Conservation (phyloP, 208 protist genomes). For the Angomonas desouzai region DNA sequence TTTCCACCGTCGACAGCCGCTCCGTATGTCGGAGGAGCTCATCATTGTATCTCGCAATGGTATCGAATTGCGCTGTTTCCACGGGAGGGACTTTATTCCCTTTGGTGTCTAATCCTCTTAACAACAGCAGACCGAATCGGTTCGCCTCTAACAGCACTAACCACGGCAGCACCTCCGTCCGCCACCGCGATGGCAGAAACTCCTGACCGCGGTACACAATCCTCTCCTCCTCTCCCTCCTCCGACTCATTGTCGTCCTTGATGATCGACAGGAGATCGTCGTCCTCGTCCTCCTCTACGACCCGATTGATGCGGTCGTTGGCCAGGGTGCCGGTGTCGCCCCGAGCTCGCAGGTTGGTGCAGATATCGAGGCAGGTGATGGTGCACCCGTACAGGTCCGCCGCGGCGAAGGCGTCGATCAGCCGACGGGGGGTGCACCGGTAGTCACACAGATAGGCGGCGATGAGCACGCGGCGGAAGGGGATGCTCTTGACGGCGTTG, state of each 20-base stretch:
- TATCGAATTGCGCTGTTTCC: background rate
- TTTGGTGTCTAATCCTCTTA: background rate
- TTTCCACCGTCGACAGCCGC: background rate
- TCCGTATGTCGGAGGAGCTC: background rate
- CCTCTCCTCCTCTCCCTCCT: background rate
- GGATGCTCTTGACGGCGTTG: slow-evolving; percentile 45
- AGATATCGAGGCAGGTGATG: slow-evolving; percentile 61
- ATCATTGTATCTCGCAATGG: background rate
- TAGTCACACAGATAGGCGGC: slow-evolving; percentile 49
- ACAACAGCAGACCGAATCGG: background rate
- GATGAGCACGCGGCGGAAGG: slow-evolving; percentile 39
- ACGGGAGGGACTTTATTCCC: background rate
- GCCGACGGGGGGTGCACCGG: slow-evolving; percentile 31
- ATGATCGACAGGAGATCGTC: slow-evolving; percentile 1
- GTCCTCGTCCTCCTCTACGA: slow-evolving; percentile 8
- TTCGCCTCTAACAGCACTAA: background rate
- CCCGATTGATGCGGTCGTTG: background rate
- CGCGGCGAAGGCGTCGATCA: slow-evolving; percentile 40
- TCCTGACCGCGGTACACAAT: background rate
- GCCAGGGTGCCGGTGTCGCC: background rate
- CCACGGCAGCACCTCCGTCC: background rate
- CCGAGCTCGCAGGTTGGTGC: slow-evolving; percentile 25
- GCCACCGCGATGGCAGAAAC: background rate
- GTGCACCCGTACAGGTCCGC: slow-evolving; percentile 66
- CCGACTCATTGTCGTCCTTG: background rate